Evolutionary conservation across 2,329 filamentous ascomycete species (phyloP).

Genomic region (Stemphylium vesicarium): DNA sequence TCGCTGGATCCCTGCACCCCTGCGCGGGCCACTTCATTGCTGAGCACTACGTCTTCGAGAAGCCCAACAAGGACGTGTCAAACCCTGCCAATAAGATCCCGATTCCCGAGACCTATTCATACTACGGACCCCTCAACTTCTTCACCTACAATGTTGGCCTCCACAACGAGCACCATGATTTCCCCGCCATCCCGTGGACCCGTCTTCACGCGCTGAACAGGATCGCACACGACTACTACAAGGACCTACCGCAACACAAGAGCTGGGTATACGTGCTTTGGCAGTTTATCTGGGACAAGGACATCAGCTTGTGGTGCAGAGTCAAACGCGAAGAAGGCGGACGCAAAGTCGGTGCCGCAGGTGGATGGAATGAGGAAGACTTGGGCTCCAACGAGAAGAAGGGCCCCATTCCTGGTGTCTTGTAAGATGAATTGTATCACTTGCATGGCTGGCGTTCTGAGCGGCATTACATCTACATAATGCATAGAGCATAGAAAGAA

Average conservation of each 20-base stretch:
- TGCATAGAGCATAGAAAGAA: constrained; percentile 1
- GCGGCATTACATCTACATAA: constrained; percentile 2
- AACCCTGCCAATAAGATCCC: constrained; percentile 58
- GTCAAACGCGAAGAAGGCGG: constrained; percentile 89
- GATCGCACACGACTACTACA: constrained; percentile 91
- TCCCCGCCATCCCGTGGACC: constrained; percentile 96
- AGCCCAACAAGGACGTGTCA: constrained; percentile 59
- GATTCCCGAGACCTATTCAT: constrained; percentile 93
- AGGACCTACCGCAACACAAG: constrained; percentile 80
- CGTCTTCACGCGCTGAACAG: constrained; percentile 76
- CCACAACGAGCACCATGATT: constrained; percentile 99
- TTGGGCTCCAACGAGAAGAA: constrained; percentile 56
- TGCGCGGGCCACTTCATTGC: constrained; percentile 98
- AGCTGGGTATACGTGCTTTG: constrained; percentile 95
- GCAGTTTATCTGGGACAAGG: constrained; percentile 91
- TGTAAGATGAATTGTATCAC: constrained; percentile 7
- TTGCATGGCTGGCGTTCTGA: constrained; percentile 8
- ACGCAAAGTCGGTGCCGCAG: constrained; percentile 59
- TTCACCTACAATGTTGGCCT: constrained; percentile 96
- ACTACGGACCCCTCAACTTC: constrained; percentile 91
- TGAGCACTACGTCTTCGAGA: constrained; percentile 72
- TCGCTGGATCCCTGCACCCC: constrained; percentile 91
- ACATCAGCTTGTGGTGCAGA: constrained; percentile 87
- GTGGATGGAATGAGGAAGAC: constrained; percentile 56
- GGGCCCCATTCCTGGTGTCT: constrained; percentile 53